Evolutionary conservation across 164 flowering plant species (phyloP).

Genomic region (Annona squamosa): DNA sequence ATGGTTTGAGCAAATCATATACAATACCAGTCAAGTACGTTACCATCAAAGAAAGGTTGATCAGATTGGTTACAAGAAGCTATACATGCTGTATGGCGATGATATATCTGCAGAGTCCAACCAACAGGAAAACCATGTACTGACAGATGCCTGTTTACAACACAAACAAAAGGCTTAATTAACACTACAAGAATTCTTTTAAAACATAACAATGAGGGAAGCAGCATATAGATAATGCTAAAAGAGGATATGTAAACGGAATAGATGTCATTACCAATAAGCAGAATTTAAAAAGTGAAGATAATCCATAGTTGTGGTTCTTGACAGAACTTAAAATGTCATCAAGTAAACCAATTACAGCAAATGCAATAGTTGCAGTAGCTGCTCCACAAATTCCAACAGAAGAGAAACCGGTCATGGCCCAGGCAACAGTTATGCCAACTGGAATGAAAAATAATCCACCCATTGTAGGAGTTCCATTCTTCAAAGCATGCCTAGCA

Average conservation of each 20-base stretch:
- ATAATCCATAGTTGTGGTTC: slow-evolving; percentile 48
- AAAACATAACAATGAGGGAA: neutral
- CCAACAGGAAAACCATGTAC: slow-evolving; percentile 69
- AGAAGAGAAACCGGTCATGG: slow-evolving; percentile 54
- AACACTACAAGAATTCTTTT: neutral
- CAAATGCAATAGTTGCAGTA: slow-evolving; percentile 58
- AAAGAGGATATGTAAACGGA: neutral
- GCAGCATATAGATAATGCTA: neutral
- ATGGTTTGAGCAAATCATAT: neutral
- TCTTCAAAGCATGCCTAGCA: slow-evolving; percentile 31
- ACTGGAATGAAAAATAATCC: slow-evolving; percentile 79
- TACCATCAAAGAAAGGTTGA: slow-evolving; percentile 57
- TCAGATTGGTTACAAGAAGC: slow-evolving; percentile 58
- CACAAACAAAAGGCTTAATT: slow-evolving; percentile 7
- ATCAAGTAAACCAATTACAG: slow-evolving; percentile 70
- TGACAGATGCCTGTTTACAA: slow-evolving; percentile 59
- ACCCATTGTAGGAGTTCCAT: slow-evolving; percentile 81
- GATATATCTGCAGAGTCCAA: slow-evolving; percentile 47
- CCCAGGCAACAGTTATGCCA: slow-evolving; percentile 62
- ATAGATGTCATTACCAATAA: slow-evolving; percentile 45
- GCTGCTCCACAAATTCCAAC: slow-evolving; percentile 61
- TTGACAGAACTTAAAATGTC: slow-evolving; percentile 45
- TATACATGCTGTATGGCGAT: slow-evolving; percentile 95
- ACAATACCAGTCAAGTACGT: slow-evolving; percentile 48
- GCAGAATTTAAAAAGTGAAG: slow-evolving; percentile 37